A percentile compares a stretch with the other conserved stretches of the same genome.
These are phyloP conservation scores for Ailanthus altissimus DNA, from an alignment of 345 rosid species.

Conservation along the genomic window DNA sequence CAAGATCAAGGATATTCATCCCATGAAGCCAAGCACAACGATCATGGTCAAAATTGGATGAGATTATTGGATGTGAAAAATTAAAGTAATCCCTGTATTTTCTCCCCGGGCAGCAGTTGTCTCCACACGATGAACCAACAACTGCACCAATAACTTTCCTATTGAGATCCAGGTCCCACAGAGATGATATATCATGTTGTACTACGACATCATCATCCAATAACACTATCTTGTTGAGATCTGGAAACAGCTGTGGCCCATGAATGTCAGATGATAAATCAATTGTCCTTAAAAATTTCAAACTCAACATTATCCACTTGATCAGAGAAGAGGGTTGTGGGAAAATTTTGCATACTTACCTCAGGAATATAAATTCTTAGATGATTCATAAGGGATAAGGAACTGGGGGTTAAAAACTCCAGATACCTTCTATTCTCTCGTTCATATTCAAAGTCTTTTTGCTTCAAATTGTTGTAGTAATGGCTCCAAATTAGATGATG, in stretches of 20 bases:
- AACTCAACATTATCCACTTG: constrained; percentile 20
- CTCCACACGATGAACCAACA: constrained; percentile 67
- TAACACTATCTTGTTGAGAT: constrained; percentile 81
- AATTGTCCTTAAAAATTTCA: constrained; percentile 20
- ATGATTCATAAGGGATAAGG: constrained; percentile 77
- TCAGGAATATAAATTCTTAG: constrained; percentile 79
- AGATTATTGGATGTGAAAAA: constrained; percentile 71
- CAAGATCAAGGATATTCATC: constrained; percentile 80
- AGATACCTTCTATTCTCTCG: constrained; percentile 45
- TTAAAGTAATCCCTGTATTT: constrained; percentile 78
- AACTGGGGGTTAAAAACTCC: constrained; percentile 62
- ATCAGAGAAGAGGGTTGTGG: constrained; percentile 10
- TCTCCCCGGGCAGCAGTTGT: constrained; percentile 82
- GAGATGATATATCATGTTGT: constrained; percentile 76
- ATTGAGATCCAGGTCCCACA: constrained; percentile 77
- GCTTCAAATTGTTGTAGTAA: constrained; percentile 55
- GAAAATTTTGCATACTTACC: constrained; percentile 41
- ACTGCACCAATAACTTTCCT: constrained; percentile 83
- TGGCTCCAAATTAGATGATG: constrained; percentile 69
- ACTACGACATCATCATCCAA: constrained; percentile 91
- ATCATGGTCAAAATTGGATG: constrained; percentile 53
- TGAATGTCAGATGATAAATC: constrained; percentile 38
- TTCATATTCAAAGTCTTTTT: constrained; percentile 42
- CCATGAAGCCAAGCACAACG: constrained; percentile 90
- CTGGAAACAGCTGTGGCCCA: constrained; percentile 86